A percentile compares a stretch with the other conserved stretches of the same genome.
Evolutionary conservation across 2,329 filamentous ascomycete species (phyloP).

Genomic region (Chlorencoelia australis): DNA sequence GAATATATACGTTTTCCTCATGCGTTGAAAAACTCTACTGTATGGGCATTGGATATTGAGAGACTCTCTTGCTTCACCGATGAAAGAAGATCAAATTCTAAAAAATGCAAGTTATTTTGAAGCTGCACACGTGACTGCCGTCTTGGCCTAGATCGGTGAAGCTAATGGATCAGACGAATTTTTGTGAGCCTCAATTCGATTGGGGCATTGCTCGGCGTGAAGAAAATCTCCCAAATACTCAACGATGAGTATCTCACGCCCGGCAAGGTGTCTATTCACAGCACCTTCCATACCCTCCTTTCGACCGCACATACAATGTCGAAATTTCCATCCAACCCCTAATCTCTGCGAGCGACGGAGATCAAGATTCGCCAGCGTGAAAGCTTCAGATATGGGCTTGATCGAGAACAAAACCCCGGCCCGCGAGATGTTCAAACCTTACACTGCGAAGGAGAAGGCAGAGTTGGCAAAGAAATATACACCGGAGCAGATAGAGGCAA

Average conservation of each 20-base stretch:
- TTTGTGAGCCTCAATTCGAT: no score
- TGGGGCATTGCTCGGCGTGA: constrained; percentile 18
- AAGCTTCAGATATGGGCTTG: constrained; percentile 27
- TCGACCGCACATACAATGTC: constrained; percentile 33
- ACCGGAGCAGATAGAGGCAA: constrained; percentile 67
- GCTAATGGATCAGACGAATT: no score
- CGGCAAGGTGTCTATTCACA: constrained; percentile 40
- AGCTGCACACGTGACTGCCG: no score
- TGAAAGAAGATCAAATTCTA: no score
- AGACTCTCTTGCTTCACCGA: no score
- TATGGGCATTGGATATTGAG: no score
- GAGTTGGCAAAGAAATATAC: constrained; percentile 61
- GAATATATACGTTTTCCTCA: no score
- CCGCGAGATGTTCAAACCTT: constrained; percentile 46
- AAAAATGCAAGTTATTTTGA: no score
- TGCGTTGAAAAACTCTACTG: no score
- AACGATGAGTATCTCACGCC: constrained; percentile 38
- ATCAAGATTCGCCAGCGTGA: constrained; percentile 31
- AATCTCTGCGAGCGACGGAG: constrained; percentile 29
- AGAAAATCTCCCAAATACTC: constrained; percentile 10
- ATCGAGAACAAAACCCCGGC: constrained; percentile 19
- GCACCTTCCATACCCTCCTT: constrained; percentile 33
- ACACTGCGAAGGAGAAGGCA: constrained; percentile 56
- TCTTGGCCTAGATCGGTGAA: no score
- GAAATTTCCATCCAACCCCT: constrained; percentile 37